Evolutionary conservation across 805 yeast species (phyloP).

Genomic region (Maudiozyma barnettii): DNA sequence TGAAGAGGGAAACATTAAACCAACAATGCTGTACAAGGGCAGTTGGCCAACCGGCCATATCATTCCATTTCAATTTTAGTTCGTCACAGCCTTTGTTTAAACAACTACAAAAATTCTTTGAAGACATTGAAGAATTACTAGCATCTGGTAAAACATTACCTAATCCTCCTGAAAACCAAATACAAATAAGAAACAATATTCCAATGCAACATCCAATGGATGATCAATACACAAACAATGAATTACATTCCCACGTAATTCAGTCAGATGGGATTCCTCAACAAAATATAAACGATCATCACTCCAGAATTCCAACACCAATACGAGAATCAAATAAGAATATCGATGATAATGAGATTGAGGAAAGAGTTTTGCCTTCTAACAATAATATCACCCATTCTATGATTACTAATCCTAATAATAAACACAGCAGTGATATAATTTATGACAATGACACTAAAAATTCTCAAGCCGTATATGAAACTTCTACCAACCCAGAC

Average conservation of each 20-base stretch:
- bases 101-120: conserved; percentile 33
- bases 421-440: neutral
- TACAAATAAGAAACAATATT: neutral
- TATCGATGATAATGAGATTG: neutral
- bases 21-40: conserved; percentile 69
- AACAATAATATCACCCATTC: neutral
- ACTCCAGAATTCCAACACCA: neutral
- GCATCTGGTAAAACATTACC: neutral
- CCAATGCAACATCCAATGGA: neutral
- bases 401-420: neutral
- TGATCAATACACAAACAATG: neutral
- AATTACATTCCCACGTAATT: neutral
- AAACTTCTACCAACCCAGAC: conserved; percentile 1
- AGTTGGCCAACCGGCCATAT: conserved; percentile 64
- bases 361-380: neutral
- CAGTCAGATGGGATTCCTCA: neutral
- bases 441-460: neutral
- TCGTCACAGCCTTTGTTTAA: conserved; percentile 36
- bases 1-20: conserved; percentile 66
- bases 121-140: neutral
- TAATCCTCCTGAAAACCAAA: neutral
- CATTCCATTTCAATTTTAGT: conserved; percentile 57
- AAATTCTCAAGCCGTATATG: neutral
- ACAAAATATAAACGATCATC: neutral
- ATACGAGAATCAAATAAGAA: neutral